These are phyloP conservation scores for Candida verbasci DNA, from an alignment of 805 yeast genomes.

Conservation along the genomic window DNA sequence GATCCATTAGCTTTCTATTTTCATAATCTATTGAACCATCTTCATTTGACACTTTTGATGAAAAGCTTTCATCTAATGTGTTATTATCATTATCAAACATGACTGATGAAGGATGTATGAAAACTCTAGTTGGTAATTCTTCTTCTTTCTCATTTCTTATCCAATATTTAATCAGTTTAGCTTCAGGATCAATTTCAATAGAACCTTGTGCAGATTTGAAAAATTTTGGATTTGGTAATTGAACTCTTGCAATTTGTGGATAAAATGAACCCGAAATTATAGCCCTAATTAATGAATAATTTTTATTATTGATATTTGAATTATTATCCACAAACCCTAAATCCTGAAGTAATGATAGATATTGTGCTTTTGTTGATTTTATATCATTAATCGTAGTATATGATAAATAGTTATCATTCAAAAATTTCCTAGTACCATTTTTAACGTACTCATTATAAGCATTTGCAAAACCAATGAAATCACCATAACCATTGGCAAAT, in stretches of 20 bases:
- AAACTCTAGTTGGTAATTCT: conserved; percentile 60
- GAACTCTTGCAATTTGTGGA: conserved; percentile 80
- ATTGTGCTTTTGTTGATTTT: conserved; percentile 65
- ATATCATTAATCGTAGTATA: conserved; percentile 66
- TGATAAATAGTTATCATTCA: conserved; percentile 59
- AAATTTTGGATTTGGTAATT: conserved; percentile 76
- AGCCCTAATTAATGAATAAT: conserved; percentile 53
- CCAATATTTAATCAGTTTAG: conserved; percentile 68
- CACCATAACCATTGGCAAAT: conserved; percentile 61
- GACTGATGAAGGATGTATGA: conserved; percentile 82
- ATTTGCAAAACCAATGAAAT: conserved; percentile 60
- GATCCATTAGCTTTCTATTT: conserved; percentile 26
- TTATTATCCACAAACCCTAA: conserved; percentile 54
- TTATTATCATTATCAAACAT: conserved; percentile 47
- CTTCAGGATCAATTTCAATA: conserved; percentile 81
- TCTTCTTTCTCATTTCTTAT: conserved; percentile 51
- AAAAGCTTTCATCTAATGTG: conserved; percentile 4
- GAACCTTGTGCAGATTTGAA: conserved; percentile 71
- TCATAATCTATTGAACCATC: conserved; percentile 37
- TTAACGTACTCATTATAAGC: conserved; percentile 53
- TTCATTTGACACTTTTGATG: conserved; percentile 19
- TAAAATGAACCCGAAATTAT: conserved; percentile 76
- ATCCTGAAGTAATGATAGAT: conserved; percentile 65
- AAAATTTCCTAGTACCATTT: conserved; percentile 32
- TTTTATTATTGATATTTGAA: conserved; percentile 50